Conservation (phyloP, 345 rosid genomes). For the Combretum micranthum region DNA sequence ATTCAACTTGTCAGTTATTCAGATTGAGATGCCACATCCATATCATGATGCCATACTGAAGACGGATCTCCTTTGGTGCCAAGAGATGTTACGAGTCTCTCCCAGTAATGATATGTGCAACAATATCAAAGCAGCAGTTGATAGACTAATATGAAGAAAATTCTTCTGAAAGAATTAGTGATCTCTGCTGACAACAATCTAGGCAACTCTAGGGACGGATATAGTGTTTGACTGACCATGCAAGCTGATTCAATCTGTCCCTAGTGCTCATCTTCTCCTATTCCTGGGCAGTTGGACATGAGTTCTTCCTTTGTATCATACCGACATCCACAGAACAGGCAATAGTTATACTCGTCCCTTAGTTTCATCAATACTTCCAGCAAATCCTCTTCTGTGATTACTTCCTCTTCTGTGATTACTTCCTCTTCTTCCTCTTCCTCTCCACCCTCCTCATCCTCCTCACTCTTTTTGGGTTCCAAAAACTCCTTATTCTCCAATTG, state of each 20-base stretch:
- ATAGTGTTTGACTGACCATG: no score
- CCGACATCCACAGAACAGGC: conserved; percentile 84
- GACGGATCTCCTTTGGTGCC: no score
- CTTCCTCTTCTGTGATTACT: no score
- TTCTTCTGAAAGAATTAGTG: not conserved
- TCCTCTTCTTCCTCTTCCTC: conserved; percentile 50
- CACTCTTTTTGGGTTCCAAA: conserved; percentile 45
- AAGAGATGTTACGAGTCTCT: no score
- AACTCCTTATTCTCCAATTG: conserved; percentile 78
- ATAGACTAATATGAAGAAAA: not conserved
- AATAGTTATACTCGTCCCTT: conserved; percentile 70
- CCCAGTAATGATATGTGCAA: no score
- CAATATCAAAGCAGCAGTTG: no score
- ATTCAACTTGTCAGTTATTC: no score
- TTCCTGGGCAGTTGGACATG: conserved; percentile 69
- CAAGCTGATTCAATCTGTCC: not conserved
- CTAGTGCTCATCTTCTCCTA: conserved; percentile 65
- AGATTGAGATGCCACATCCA: no score
- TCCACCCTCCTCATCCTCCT: conserved; percentile 44
- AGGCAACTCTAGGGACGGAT: no score
- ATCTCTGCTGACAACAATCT: not conserved
- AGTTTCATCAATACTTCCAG: conserved; percentile 56
- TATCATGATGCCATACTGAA: no score
- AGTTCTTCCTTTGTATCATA: conserved; percentile 76
- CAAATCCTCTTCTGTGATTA: conserved; percentile 76